Evolutionary conservation across 495 filamentous ascomycete species (phyloP), one percentile per base, ranked within the genome.

Genomic region (Astrocystis sublimbata): DNA sequence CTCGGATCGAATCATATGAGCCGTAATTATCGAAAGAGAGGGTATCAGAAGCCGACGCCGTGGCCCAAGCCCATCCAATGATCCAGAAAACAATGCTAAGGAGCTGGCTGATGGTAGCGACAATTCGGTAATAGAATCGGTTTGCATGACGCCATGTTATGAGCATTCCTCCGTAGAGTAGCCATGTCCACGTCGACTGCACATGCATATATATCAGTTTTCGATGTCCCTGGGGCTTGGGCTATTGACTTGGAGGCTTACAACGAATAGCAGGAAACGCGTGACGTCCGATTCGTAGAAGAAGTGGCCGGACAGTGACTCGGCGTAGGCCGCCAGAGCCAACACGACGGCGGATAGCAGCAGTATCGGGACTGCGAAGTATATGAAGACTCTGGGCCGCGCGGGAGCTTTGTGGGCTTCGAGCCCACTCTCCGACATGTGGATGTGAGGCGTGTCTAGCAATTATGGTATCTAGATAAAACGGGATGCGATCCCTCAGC

Each of bases 51-150:
- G 76, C 76, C 21, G 59, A 43, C 51, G 68, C 72, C 10, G 77
- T 75, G 8, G 75, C 66, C 71, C 71, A 79, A 15, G 71, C 68
- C 76, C 76, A 79, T n/a, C 63, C 75, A 0, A 60, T 47, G 6
- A 79, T 68, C 77, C 77, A 79, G 61, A 78, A 78, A 42, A 79
- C 71, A 31, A 70, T 21, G 51, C 58, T 63, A 55, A 79, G 65
- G 42, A 65, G 54, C 62, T 76, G 74, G 19, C 55, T 60, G 41
- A 75, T 42, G 10, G 77, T 35, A 21, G 66, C 50, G 40, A 30
- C 63, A 43, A 77, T 54, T 56, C 77, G 73, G 64, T 70, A 77
- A 58, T 76, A 79, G 58, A 69, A 45, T 7, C 67, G 68, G 6
- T 72, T 71, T 4, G 65, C 65, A 8, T 23, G 64, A 15, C 68